Evolutionary conservation across 192 early-diverging fungal genomes (phyloP), one percentile per base, ranked within the genome.

Genomic region (Umbelopsis ramanniana): DNA sequence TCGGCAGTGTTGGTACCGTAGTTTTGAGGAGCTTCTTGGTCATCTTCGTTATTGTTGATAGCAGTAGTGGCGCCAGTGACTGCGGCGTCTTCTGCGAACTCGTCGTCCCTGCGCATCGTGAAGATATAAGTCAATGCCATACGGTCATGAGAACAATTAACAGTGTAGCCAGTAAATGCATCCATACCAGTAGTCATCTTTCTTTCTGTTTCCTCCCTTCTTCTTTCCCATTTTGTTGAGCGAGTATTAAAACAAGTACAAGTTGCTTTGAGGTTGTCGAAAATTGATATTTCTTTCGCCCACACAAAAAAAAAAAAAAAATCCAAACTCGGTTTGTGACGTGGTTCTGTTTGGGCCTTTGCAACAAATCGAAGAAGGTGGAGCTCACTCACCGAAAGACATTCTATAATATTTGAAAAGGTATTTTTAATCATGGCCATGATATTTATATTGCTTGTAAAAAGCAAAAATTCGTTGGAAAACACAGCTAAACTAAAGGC

Each of bases 181-280:
- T 43, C 1, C 40, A 43, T 83, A 85, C 85, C 85, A 87, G 68
- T 87, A 87, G 60, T 85, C 86, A 79, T 88, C 84, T 73, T 85
- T 81, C 52, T 82, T 81, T 71, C 81, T 85, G 26, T 84, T 86
- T 79, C 81, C 80, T 73, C 75, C 78, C 57, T 85, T 85, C 79
- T 85, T 88, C 75, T 86, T 86, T 78, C 77, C 84, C 83, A 85
- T 85, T 70, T 83, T 68, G 29, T 17, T 63, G 7, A 63, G 15
- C 26, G 26, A 68, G 40, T 52, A 67, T 66, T 23, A 67, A 38
- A 73, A 12, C 66, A 47, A 53, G 23, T 67, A n/a, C 11, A 52
- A 67, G 14, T 43, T 21, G 50, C 45, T 11, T n/a, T 55, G 67
- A 55, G 17, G 23, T 29, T 35, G 33, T 29, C 17, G 26, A 17